phyloP scores from a whole-genome alignment of 2,329 filamentous ascomycete species.

The Eutypa lata region DNA sequence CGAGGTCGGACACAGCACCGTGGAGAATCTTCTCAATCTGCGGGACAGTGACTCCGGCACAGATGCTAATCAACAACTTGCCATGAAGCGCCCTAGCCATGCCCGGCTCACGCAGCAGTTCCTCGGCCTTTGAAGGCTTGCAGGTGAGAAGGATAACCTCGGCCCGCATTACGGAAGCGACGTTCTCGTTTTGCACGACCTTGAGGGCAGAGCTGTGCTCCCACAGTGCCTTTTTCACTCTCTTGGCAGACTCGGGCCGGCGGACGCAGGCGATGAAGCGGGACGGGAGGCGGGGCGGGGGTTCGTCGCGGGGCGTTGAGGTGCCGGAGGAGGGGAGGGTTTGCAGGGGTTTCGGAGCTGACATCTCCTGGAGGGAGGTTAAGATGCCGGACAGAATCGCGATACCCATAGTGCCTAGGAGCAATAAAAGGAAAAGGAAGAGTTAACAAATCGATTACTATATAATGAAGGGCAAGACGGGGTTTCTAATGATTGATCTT shows the following conservation, averaged over 20 bases:
- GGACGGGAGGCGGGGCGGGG: conserved; percentile 61
- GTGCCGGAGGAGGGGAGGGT: conserved; percentile 36
- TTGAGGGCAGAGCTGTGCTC: conserved; percentile 61
- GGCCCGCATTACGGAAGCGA: conserved; percentile 61
- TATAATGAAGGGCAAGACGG: not conserved
- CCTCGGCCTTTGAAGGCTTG: conserved; percentile 72
- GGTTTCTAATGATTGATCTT: conserved; percentile 20
- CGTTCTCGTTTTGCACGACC: conserved; percentile 70
- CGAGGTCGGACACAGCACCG: conserved; percentile 46
- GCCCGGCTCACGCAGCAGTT: conserved; percentile 64
- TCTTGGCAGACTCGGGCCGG: conserved; percentile 64
- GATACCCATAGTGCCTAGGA: conserved; percentile 75
- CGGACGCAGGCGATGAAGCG: conserved; percentile 81
- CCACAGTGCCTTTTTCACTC: conserved; percentile 63
- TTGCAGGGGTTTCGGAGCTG: conserved; percentile 43
- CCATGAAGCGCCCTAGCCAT: conserved; percentile 71
- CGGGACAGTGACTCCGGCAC: conserved; percentile 69
- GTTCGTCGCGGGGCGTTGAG: conserved; percentile 43
- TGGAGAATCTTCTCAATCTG: conserved; percentile 67
- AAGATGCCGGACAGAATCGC: conserved; percentile 81
- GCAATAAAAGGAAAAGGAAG: conserved; percentile 3
- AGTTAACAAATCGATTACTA: not conserved
- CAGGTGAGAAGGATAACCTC: conserved; percentile 77
- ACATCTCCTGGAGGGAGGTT: conserved; percentile 59
- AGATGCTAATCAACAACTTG: conserved; percentile 79